Conservation (phyloP, 2,329 filamentous ascomycete genomes). For the Calonectria pauciramosa region DNA sequence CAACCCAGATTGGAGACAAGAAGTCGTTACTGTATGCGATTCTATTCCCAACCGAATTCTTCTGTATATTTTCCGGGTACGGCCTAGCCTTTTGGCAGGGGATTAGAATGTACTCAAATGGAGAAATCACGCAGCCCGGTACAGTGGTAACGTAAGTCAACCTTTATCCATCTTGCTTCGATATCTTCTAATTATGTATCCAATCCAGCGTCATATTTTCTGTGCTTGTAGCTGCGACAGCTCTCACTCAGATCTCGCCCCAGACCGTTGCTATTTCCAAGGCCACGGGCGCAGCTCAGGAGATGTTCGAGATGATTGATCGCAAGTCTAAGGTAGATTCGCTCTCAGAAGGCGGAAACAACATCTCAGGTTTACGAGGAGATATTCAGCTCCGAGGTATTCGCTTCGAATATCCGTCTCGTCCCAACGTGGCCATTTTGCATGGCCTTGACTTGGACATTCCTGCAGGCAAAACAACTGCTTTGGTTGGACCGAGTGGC, state of each 20-base stretch:
- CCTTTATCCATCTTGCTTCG: background rate
- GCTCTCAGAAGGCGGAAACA: slow-evolving; percentile 52
- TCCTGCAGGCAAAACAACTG: slow-evolving; percentile 62
- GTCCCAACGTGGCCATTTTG: slow-evolving; percentile 63
- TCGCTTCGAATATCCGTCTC: slow-evolving; percentile 69
- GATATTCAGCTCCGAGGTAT: slow-evolving; percentile 64
- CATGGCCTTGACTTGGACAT: slow-evolving; percentile 58
- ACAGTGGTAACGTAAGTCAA: slow-evolving; percentile 60
- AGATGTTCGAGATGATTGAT: slow-evolving; percentile 64
- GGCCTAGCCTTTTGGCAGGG: slow-evolving; percentile 67
- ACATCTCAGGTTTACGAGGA: slow-evolving; percentile 50
- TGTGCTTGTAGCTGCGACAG: slow-evolving; percentile 60
- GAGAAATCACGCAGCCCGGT: slow-evolving; percentile 60
- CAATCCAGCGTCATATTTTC: slow-evolving; percentile 59
- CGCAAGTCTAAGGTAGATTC: slow-evolving; percentile 59
- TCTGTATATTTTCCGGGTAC: slow-evolving; percentile 62
- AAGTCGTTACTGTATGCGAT: slow-evolving; percentile 60
- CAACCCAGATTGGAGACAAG: slow-evolving; percentile 54
- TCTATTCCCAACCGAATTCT: slow-evolving; percentile 61
- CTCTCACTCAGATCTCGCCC: slow-evolving; percentile 62
- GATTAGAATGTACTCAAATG: slow-evolving; percentile 59
- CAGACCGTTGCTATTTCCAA: slow-evolving; percentile 61
- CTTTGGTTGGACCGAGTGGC: slow-evolving; percentile 70
- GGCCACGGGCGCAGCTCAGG: slow-evolving; percentile 60
- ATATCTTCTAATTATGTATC: background rate